Base-by-base conservation (phyloP, 306 rosid genomes). In the Argentina anserina region DNA sequence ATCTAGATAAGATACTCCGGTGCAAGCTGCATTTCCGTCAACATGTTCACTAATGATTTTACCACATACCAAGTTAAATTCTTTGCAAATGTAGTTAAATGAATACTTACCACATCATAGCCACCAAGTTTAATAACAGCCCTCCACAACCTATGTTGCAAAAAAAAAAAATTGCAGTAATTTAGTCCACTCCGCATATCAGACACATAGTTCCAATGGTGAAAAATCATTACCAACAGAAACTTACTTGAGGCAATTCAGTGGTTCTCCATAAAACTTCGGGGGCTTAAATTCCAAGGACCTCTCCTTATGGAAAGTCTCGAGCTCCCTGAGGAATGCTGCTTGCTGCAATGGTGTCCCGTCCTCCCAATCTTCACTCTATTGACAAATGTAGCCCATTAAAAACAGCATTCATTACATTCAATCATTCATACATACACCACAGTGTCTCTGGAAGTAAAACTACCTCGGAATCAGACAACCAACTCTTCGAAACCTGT, bases 201-300 rank as follows among this genome's bases (percentile, higher is more conserved):
- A 78, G 72, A 74, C 43, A 46, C 7, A 40, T 4, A 29, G 71
- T 56, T 25, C 23, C 43, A 58, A 42, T 1, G 11, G 33, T 6
- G 25, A 40, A 56, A 73, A 59, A 11, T 25, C 68, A 18, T 0
- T 55, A 78, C 37, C 46, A 42, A 3, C 50, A n/a, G 2, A 75
- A 74, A 76, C 92, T 31, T 87, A 88, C 97, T 91, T 91, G 7
- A 91, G 89, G 69, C 92, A 91, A 80, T 89, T 91, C n/a, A 91
- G 86, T 7, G 90, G 87, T 72, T 79, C 92, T 53, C 96, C 92
- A 60, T 91, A 89, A 78, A 91, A 91, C 78, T 89, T 91, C 25
- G 92, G 92, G 73, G 97, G 80, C 84, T 89, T 91, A 76, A 91
- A 91, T 66, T 91, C 97, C 78, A 91, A n/a, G 53, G 87, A 58